A percentile compares a stretch with the other conserved stretches of the same genome.
Conservation (phyloP, 257 asterid species). For the Salvia splendens region DNA sequence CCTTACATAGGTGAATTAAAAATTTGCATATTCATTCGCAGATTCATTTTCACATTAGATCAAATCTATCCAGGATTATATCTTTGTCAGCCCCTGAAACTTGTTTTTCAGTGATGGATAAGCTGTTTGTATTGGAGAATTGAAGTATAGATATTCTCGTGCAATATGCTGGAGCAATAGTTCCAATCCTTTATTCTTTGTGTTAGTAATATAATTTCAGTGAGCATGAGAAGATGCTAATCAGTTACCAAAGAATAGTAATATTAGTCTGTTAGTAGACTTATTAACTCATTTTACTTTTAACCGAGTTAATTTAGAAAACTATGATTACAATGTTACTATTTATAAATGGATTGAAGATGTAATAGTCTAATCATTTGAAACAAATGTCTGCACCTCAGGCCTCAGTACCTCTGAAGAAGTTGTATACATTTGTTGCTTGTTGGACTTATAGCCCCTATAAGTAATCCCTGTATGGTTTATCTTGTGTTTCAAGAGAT, state of each 20-base stretch:
- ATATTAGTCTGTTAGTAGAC: background rate
- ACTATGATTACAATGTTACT: background rate
- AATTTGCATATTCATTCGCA: background rate
- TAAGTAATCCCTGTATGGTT: background rate
- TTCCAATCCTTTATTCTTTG: background rate
- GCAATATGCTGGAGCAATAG: background rate
- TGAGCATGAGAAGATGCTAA: background rate
- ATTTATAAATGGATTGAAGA: background rate
- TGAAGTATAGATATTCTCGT: background rate
- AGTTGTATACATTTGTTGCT: background rate
- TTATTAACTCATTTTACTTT: background rate
- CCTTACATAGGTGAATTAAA: background rate
- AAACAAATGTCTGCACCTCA: background rate
- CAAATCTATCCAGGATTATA: too few species aligned
- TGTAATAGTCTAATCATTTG: background rate
- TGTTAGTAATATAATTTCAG: background rate
- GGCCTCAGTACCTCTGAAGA: background rate
- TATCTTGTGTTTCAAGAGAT: slow-evolving; percentile 24
- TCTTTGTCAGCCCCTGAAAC: background rate
- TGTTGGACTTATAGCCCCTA: slow-evolving; percentile 22
- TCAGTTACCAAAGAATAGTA: background rate
- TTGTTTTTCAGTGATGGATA: background rate
- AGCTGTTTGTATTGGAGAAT: background rate
- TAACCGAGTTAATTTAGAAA: background rate
- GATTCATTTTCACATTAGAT: background rate